Percentiles rank a stretch among this genome's conserved stretches.
phyloP scores from a whole-genome alignment of 139 green algal species.

The Chlamydomonas applanata region DNA sequence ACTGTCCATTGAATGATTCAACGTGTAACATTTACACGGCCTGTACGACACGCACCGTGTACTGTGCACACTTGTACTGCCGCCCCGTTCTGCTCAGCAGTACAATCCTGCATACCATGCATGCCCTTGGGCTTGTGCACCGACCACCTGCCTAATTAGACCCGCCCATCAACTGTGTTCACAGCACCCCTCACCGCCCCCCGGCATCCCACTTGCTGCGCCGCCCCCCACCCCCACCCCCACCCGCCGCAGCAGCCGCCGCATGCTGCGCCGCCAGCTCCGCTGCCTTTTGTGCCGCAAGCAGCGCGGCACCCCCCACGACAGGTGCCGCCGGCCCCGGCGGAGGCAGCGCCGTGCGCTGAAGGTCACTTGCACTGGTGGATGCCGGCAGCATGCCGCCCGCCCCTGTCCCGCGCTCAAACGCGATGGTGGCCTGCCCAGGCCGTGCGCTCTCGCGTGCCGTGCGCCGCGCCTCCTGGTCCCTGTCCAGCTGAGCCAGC shows the following conservation, averaged over 20 bases:
- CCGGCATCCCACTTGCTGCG: not conserved
- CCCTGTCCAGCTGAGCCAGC: constrained; percentile 13
- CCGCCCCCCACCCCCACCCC: not conserved
- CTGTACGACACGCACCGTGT: too few species aligned
- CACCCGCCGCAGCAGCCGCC: not conserved
- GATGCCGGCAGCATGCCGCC: constrained; percentile 15
- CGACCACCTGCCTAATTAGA: too few species aligned
- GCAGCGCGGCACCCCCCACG: too few species aligned
- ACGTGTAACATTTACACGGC: too few species aligned
- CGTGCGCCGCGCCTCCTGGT: constrained; percentile 17
- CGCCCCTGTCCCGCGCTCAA: constrained; percentile 12
- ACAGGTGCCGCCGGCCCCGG: too few species aligned
- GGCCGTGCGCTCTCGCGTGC: constrained; percentile 3
- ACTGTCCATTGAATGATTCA: too few species aligned
- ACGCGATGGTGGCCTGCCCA: constrained; percentile 23
- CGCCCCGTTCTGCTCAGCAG: too few species aligned
- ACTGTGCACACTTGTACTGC: too few species aligned
- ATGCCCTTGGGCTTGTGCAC: too few species aligned
- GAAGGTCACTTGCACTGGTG: constrained; percentile 18
- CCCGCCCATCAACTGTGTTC: too few species aligned
- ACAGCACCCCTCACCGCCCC: not conserved
- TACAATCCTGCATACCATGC: too few species aligned
- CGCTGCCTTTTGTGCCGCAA: not conserved
- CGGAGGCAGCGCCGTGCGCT: not conserved
- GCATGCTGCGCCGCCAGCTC: not conserved